phyloP scores from a whole-genome alignment of 345 rosid species.

The Excoecaria cochinchinensis region DNA sequence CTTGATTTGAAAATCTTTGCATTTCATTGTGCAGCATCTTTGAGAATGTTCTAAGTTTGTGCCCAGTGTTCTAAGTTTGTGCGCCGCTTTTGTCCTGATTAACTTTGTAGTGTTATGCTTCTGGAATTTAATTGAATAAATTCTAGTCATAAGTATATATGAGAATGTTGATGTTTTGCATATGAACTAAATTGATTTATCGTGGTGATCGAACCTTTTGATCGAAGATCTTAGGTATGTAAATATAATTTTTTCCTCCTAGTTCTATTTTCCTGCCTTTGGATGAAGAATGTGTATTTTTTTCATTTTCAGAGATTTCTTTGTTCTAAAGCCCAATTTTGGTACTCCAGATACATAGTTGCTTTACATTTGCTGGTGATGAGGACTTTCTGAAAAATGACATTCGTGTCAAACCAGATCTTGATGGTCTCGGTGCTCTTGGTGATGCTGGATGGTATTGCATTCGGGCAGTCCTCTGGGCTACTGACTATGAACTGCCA shows the following conservation, averaged over 20 bases:
- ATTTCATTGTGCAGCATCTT: neutral
- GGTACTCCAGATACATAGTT: constrained; percentile 50
- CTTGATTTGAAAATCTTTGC: neutral
- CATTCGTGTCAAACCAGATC: constrained; percentile 82
- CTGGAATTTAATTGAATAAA: neutral
- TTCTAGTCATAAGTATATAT: neutral
- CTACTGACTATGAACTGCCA: constrained; percentile 60
- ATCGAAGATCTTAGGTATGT: neutral
- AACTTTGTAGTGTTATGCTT: neutral
- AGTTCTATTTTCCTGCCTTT: neutral
- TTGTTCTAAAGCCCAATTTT: constrained; percentile 2
- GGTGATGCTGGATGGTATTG: constrained; percentile 95
- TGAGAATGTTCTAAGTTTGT: neutral
- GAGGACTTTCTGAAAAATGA: constrained; percentile 57
- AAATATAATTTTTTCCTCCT: neutral
- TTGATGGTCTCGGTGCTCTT: constrained; percentile 77
- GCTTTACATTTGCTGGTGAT: constrained; percentile 52
- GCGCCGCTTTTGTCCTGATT: neutral
- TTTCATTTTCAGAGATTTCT: neutral
- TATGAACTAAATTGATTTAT: neutral
- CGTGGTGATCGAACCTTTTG: neutral
- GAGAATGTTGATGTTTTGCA: neutral
- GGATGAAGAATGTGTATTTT: neutral
- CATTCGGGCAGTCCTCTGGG: constrained; percentile 55
- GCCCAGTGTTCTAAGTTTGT: neutral